Base-by-base conservation (phyloP, 2,329 filamentous ascomycete species). In the Colletotrichum theobromicola region DNA sequence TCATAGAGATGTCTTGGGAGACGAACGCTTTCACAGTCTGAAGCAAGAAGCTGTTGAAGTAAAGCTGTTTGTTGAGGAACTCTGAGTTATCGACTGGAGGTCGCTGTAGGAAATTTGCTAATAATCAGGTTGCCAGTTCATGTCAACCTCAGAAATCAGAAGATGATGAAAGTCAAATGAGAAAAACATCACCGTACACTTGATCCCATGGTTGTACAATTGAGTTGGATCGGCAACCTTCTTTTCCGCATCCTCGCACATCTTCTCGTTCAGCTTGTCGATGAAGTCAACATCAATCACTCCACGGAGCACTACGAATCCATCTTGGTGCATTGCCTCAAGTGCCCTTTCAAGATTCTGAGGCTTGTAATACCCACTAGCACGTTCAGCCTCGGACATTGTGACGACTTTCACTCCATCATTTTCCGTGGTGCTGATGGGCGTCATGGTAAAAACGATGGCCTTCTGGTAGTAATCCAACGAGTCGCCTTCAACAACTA, bases 181-280 rank as follows among this genome's bases (percentile, higher is more conserved):
- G n/a, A 5, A 15, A 60, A 0, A 0, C 57, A 34, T 21, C 4
- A 32, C 24, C 42, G 50, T 55, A 92, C 83, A 76, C 92, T 93
- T 4, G 88, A 89, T 66, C 86, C 87, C 78, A 92, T 92, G 79
- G 92, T 92, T 77, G 92, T 93, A 83, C 87, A 93, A 0, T 26
- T 66, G 63, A n/a, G 89, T 89, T 1, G 87, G 86, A n/a, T 89
- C 85, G 24, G 91, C 86, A 2, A 89, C 89, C 53, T 84, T 82
- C 5, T 80, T 78, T 5, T 83, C 84, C 2, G 91, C 90, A 79
- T 93, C 91, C 58, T 88, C 53, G 2, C 90, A 84, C 91, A 93
- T 93, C 77, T 88, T 89, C 62, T 78, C 75, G 78, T 93, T 92
- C 53, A 93, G 82, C 7, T 78, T 77, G 77, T 92, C 89, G 6